phyloP scores from a whole-genome alignment of 495 filamentous ascomycete species.

The Venustampulla echinocandica region DNA sequence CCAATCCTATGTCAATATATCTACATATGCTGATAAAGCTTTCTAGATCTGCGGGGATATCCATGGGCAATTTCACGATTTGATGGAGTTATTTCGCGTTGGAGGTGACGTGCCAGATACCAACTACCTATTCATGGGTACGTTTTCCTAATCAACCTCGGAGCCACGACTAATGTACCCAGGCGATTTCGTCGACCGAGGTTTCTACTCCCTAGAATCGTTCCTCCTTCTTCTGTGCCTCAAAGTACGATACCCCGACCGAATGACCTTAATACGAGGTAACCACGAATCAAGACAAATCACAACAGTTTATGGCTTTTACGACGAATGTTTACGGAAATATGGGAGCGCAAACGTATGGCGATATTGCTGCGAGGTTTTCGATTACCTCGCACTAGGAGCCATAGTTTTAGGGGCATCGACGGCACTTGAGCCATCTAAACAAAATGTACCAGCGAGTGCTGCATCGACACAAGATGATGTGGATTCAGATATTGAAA shows the following conservation, averaged over 20 bases:
- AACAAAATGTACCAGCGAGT: conserved; percentile 35
- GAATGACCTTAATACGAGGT: conserved; percentile 92
- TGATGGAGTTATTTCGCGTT: conserved; percentile 97
- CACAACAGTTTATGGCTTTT: conserved; percentile 97
- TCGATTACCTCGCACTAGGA: conserved; percentile 93
- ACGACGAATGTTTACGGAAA: conserved; percentile 95
- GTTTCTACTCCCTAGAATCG: conserved; percentile 95
- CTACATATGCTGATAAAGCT: conserved; percentile 11
- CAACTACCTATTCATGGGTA: conserved; percentile 97
- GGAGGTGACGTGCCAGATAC: conserved; percentile 94
- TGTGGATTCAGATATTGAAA: conserved; percentile 68
- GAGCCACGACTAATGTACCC: conserved; percentile 11
- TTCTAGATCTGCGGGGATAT: conserved; percentile 90
- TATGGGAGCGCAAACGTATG: conserved; percentile 97
- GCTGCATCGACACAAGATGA: conserved; percentile 31
- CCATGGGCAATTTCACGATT: conserved; percentile 95
- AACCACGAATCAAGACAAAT: conserved; percentile 98
- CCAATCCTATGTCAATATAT: neutral
- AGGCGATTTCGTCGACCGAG: conserved; percentile 96
- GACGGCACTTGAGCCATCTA: conserved; percentile 52
- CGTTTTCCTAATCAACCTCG: neutral
- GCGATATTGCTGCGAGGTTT: conserved; percentile 98
- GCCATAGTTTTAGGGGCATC: conserved; percentile 88
- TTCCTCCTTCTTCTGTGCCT: conserved; percentile 91
- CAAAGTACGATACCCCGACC: conserved; percentile 95